These are phyloP conservation scores for Diospyros kaki DNA, from an alignment of 148 eudicot species.

Conservation along the genomic window DNA sequence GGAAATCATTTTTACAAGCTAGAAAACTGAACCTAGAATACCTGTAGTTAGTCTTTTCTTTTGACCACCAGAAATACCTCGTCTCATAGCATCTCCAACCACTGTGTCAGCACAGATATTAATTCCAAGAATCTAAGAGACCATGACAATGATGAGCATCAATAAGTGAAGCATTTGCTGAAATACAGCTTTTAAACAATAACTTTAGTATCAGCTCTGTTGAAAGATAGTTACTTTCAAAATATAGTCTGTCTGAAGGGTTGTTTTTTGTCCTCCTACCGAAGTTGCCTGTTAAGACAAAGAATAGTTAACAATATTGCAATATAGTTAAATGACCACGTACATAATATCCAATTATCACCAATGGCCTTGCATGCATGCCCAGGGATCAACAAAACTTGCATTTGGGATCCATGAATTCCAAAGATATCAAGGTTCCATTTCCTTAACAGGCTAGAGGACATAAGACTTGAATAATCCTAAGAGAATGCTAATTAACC, in stretches of 20 bases:
- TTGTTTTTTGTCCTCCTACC: conserved; percentile 61
- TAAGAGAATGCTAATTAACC: no score
- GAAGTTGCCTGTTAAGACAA: conserved; percentile 56
- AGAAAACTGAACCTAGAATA: conserved; percentile 2
- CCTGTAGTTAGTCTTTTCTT: conserved; percentile 86
- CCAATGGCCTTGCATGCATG: neutral
- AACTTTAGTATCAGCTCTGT: neutral
- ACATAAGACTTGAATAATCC: no score
- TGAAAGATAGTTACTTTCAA: conserved; percentile 47
- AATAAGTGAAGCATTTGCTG: neutral
- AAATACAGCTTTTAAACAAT: neutral
- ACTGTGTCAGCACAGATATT: conserved; percentile 69
- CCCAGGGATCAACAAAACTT: neutral
- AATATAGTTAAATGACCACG: neutral
- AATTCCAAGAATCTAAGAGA: conserved; percentile 72
- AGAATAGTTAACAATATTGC: neutral
- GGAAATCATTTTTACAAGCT: no score
- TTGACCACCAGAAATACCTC: conserved; percentile 89
- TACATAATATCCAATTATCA: neutral
- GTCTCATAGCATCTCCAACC: conserved; percentile 76
- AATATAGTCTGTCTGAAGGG: conserved; percentile 77
- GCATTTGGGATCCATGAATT: no score
- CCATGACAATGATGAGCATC: conserved; percentile 3
- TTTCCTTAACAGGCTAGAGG: no score
- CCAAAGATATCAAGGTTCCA: no score